These are phyloP conservation scores for Corylus americana DNA, from an alignment of 306 rosid species.

Conservation along the genomic window DNA sequence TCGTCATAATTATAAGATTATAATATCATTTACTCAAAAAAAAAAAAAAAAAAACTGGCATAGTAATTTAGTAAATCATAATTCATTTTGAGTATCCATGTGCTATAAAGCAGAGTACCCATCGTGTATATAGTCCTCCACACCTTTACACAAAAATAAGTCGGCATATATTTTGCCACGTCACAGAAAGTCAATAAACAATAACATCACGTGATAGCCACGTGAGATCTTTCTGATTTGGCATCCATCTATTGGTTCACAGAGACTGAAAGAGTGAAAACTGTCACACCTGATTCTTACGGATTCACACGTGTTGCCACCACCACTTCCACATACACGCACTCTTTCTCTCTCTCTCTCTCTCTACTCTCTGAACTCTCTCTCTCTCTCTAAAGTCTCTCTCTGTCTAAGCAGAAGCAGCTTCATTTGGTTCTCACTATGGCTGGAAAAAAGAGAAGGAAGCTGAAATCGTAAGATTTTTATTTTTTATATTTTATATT, in stretches of 20 bases:
- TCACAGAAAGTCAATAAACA: background rate
- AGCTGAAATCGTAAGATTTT: constrained; percentile 60
- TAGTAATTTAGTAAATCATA: background rate
- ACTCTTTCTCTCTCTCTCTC: background rate
- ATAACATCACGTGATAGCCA: background rate
- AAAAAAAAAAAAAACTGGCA: too few species aligned
- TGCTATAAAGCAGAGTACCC: background rate
- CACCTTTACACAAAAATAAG: background rate
- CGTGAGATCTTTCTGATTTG: background rate
- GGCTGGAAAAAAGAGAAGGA: constrained; percentile 62
- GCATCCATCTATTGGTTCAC: background rate
- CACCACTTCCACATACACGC: constrained; percentile 16
- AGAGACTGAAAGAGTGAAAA: background rate
- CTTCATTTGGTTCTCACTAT: constrained; percentile 31
- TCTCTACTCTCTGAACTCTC: background rate
- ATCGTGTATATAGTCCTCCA: background rate
- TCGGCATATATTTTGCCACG: background rate
- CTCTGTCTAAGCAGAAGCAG: background rate
- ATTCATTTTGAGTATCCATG: too few species aligned
- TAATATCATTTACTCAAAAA: too few species aligned
- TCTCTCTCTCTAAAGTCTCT: constrained; percentile 20
- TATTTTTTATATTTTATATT: background rate
- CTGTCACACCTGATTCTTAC: constrained; percentile 13
- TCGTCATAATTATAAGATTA: too few species aligned
- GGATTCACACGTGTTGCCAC: constrained; percentile 36